These are phyloP conservation scores for Aspergillus hiratsukae DNA, from an alignment of 2,329 filamentous ascomycete species.

Conservation along the genomic window DNA sequence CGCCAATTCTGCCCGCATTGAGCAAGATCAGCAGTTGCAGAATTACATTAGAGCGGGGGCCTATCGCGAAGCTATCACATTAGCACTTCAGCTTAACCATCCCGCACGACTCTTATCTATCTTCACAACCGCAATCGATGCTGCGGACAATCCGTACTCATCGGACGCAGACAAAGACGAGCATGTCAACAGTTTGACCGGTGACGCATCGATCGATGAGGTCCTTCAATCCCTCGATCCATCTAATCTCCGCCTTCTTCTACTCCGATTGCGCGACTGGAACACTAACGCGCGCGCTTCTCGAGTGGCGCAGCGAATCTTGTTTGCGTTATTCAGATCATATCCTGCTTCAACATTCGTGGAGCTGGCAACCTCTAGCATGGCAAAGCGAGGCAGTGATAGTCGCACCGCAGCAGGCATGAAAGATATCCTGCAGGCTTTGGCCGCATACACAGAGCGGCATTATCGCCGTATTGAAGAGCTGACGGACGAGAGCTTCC, in stretches of 20 bases:
- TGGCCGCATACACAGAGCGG: slow-evolving; percentile 85
- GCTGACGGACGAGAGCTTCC: slow-evolving; percentile 85
- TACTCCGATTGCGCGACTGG: slow-evolving; percentile 86
- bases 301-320: slow-evolving; percentile 75
- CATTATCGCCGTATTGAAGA: slow-evolving; percentile 90
- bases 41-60: slow-evolving; percentile 86
- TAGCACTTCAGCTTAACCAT: slow-evolving; percentile 91
- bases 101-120: slow-evolving; percentile 79
- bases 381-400: slow-evolving; percentile 28
- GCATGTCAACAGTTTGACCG: slow-evolving; percentile 36
- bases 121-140: slow-evolving; percentile 72
- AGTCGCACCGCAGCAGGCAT: slow-evolving; percentile 54
- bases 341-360: slow-evolving; percentile 78
- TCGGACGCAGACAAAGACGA: slow-evolving; percentile 29
- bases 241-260: slow-evolving; percentile 77
- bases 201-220: slow-evolving; percentile 64
- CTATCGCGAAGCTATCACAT: slow-evolving; percentile 86
- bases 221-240: slow-evolving; percentile 75
- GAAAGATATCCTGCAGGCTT: slow-evolving; percentile 79
- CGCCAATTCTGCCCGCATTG: slow-evolving; percentile 72
- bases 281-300: slow-evolving; percentile 92
- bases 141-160: slow-evolving; percentile 59
- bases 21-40: slow-evolving; percentile 90
- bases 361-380: slow-evolving; percentile 50
- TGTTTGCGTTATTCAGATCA: slow-evolving; percentile 72